Evolutionary conservation across 306 rosid species (phyloP), one percentile per base, ranked within the genome.

Genomic region (Vicia sativa): DNA sequence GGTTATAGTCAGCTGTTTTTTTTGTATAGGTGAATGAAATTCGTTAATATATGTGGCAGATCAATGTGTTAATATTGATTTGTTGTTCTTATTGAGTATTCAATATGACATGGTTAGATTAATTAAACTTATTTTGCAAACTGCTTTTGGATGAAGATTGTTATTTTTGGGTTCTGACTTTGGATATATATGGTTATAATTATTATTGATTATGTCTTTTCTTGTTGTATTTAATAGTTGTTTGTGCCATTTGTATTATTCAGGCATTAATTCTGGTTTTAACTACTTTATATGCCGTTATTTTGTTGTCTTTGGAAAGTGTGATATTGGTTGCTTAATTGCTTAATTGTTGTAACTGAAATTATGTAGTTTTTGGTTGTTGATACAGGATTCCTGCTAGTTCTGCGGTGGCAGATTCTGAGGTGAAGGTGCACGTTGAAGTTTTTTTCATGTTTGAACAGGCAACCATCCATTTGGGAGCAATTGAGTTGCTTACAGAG

Each of bases 391-490:
- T 41, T 35, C 49, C 65, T 82, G 83, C 85, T 65, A 72, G 83
- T 56, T 74, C 77, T 53, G 35, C 67, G 29, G 73, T 10, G 14
- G 79, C 77, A 77, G 82, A 77, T 68, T 68, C 62, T 57, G 54
- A 82, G 80, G 81, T 77, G 85, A 77, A 85, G 78, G 82, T 74
- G 78, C 68, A 58, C 39, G 75, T 75, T 73, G 83, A 75, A 86
- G 80, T 74, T 71, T 86, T 74, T 82, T 86, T 86, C 85, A 86
- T 86, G 91, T 86, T 86, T 84, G 84, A 86, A 72, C 79, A 39
- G 79, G 91, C 83, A 61, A 78, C 71, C 34, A 80, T 79, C 84
- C 67, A 67, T 73, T 75, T 78, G 72, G 87, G 87, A 77, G 68
- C 82, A 31, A 78, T 80, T 77, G 90, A 85, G 83, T 78, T 86